A percentile compares a stretch with the other conserved stretches of the same genome.
phyloP scores from a whole-genome alignment of 2,329 filamentous ascomycete genomes.

The Pseudogymnoascus pannorum region DNA sequence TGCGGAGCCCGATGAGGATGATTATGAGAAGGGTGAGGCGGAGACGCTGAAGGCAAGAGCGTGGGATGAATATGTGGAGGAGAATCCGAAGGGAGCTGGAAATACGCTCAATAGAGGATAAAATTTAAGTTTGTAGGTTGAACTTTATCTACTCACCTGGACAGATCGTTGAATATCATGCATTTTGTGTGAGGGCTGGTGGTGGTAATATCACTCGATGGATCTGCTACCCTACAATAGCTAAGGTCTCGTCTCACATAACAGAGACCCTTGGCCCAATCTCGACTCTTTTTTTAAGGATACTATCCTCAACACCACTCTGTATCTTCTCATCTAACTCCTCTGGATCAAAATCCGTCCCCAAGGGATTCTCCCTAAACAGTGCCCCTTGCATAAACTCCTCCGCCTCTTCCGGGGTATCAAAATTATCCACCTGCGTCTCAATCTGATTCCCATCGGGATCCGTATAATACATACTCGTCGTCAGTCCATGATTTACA shows the following conservation, averaged over 20 bases:
- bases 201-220: no score
- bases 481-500: constrained; percentile 42
- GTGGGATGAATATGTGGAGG: constrained; percentile 93
- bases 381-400: constrained; percentile 33
- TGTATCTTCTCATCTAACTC: constrained; percentile 29
- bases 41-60: constrained; percentile 89
- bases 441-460: constrained; percentile 43
- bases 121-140: constrained; percentile 4
- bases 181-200: not conserved
- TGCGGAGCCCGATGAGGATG: constrained; percentile 78
- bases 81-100: constrained; percentile 75
- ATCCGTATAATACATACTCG: constrained; percentile 41
- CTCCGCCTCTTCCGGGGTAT: constrained; percentile 30
- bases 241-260: not conserved
- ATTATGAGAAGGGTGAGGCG: constrained; percentile 76
- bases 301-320: constrained; percentile 20
- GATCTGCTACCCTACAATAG: not conserved
- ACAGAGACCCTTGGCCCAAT: not conserved
- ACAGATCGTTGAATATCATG: not conserved
- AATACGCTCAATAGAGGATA: constrained; percentile 77
- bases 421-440: constrained; percentile 39
- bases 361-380: constrained; percentile 38
- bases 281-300: constrained; percentile 2
- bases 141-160: not conserved
- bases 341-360: constrained; percentile 38